Evolutionary conservation across 2,329 filamentous ascomycete genomes (phyloP).

Genomic region (Tricladium varicosporioides): DNA sequence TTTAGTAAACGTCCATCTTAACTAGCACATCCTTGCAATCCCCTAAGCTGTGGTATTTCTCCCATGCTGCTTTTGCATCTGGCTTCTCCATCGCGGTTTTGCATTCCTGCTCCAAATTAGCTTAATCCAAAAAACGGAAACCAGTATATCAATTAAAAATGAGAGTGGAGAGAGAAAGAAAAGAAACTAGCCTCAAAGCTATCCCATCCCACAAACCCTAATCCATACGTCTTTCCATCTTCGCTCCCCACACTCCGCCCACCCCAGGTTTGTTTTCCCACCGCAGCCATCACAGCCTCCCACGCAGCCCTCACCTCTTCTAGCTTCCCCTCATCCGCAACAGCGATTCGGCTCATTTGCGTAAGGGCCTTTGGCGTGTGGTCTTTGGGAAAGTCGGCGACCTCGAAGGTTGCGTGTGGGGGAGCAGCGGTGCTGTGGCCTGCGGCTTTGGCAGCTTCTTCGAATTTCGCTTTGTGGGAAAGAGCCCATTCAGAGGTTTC

Average conservation of each 20-base stretch:
- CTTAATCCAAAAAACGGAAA: no score
- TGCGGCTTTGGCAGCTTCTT: conserved; percentile 4
- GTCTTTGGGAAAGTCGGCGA: conserved; percentile 10
- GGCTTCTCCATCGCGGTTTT: no score
- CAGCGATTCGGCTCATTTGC: conserved; percentile 12
- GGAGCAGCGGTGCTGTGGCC: neutral
- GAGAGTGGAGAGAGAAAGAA: no score
- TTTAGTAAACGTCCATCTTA: no score
- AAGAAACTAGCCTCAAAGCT: no score
- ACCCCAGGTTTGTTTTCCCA: conserved; percentile 17
- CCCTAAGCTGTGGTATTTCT: no score
- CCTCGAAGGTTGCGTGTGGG: conserved; percentile 5
- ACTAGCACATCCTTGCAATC: no score
- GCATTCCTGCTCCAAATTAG: no score
- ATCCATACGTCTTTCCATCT: no score
- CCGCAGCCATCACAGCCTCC: conserved; percentile 7
- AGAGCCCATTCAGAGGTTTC: conserved; percentile 6
- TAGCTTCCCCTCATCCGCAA: conserved; percentile 5
- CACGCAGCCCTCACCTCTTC: conserved; percentile 11
- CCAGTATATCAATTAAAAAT: no score
- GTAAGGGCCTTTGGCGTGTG: conserved; percentile 4
- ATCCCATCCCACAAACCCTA: no score
- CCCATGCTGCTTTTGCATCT: no score
- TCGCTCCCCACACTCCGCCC: conserved; percentile 12
- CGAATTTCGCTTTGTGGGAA: conserved; percentile 1